Percentiles rank a stretch among this genome's conserved stretches.
These are phyloP conservation scores for Phlegmacium glaucopus DNA, from an alignment of 768 basidiomycete genomes.

Conservation along the genomic window DNA sequence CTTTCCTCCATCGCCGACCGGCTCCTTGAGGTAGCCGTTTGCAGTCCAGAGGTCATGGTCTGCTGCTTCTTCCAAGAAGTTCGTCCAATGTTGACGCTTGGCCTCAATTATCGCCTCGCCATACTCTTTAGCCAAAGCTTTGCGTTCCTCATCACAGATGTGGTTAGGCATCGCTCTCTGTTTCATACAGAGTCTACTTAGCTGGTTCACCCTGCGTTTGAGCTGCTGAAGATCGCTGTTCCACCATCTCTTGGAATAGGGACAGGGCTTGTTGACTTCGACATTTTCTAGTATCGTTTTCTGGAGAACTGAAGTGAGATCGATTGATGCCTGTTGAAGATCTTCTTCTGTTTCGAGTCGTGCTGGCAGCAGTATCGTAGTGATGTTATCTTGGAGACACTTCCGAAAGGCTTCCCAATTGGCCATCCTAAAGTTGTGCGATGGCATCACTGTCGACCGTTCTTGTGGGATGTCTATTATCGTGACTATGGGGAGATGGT, in stretches of 20 bases:
- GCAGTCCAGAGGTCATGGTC: constrained; percentile 19
- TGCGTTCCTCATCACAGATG: constrained; percentile 16
- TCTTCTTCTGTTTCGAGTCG: not conserved
- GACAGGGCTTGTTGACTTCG: not conserved
- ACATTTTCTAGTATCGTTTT: constrained; percentile 6
- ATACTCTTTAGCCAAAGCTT: too few relatives aligned
- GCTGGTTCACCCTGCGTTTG: constrained; percentile 12
- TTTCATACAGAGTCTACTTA: not conserved
- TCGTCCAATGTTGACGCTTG: constrained; percentile 23
- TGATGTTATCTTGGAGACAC: not conserved
- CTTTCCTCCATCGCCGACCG: constrained; percentile 21
- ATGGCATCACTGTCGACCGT: not conserved
- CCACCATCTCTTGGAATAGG: constrained; percentile 20
- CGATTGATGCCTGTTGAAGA: constrained; percentile 1
- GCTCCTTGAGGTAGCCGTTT: constrained; percentile 16
- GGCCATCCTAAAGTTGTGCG: constrained; percentile 21
- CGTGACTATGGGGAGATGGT: constrained; percentile 39
- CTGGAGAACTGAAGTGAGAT: not conserved
- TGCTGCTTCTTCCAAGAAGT: constrained; percentile 22
- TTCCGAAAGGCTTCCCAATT: constrained; percentile 27
- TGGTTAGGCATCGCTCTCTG: constrained; percentile 12
- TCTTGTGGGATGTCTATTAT: constrained; percentile 17
- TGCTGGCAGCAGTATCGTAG: not conserved
- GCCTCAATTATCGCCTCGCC: constrained; percentile 10
- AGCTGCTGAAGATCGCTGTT: constrained; percentile 20